Evolutionary conservation across 2,329 filamentous ascomycete species (phyloP).

Genomic region (Lasiodiplodia gonubiensis): DNA sequence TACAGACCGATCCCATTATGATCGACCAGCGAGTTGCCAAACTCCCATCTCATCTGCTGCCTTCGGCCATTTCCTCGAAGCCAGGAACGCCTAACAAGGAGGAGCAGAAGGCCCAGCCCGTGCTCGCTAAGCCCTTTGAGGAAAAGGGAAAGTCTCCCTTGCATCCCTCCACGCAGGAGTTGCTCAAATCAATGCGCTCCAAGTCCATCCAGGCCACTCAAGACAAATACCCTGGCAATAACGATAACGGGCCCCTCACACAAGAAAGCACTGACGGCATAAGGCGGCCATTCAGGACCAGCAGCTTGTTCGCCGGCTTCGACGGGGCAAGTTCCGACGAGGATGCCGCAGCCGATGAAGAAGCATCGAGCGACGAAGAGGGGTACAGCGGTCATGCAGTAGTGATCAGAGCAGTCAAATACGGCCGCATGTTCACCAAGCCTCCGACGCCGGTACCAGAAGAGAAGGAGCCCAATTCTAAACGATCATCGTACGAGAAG

Average conservation of each 20-base stretch:
- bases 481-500: constrained; percentile 42
- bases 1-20: constrained; percentile 91
- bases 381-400: constrained; percentile 56
- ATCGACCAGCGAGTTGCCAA: constrained; percentile 78
- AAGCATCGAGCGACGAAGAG: constrained; percentile 62
- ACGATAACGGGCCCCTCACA: constrained; percentile 77
- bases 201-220: constrained; percentile 48
- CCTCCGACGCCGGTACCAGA: constrained; percentile 51
- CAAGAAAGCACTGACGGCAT: constrained; percentile 63
- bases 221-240: constrained; percentile 77
- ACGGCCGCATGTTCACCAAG: constrained; percentile 50
- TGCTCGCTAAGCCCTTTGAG: constrained; percentile 27
- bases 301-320: constrained; percentile 86
- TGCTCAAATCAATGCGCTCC: constrained; percentile 27
- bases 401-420: constrained; percentile 56
- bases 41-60: constrained; percentile 78
- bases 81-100: constrained; percentile 48
- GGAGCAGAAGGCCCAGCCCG: constrained; percentile 15
- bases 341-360: constrained; percentile 65
- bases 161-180: constrained; percentile 19
- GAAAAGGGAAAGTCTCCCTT: constrained; percentile 30
- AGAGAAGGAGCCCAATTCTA: constrained; percentile 45
- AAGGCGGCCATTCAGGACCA: constrained; percentile 74
- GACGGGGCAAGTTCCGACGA: constrained; percentile 44
- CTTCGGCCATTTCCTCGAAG: constrained; percentile 71